Base-by-base conservation (phyloP, 495 filamentous ascomycete species). In the Monascus purpureus region DNA sequence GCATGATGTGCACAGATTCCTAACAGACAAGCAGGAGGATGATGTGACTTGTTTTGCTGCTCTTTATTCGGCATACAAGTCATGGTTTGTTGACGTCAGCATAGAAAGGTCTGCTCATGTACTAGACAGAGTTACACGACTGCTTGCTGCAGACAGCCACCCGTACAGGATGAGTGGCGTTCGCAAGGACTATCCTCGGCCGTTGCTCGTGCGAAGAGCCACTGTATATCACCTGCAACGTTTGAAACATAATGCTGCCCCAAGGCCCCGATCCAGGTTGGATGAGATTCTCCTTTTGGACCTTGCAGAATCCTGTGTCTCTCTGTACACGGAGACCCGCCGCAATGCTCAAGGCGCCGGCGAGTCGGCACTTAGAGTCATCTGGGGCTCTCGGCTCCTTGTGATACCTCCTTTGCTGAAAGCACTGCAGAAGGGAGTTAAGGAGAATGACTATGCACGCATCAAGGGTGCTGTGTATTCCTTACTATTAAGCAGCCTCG, bases 81-180 rank as follows among this genome's bases (percentile, higher is more conserved):
- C 79, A n/a, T 99, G 85, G 83, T 94, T 99, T 45, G 80, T 92
- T 6, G 90, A 99, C 43, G 85, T 96, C 28, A 92, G 92, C 13
- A 92, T 94, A 36, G 90, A 99, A 47, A 66, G 90, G 36, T 93
- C 86, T 6, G 88, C 90, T 4, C 92, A 94, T 49, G 82, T 90
- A 7, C 60, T 99, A 17, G 90, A 99, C 46, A 68, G 92, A 15
- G 73, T 95, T 8, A 72, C 75, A 6, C 70, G 83, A 28, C 70
- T 99, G 8, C 75, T 93, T 35, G 68, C 71, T 33, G 77, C 82
- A 6, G 90, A 99, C 46, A 81, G 82, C 24, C 72, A 79, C 19
- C 80, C 86, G 0, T 99, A 93, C 64, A 95, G 93, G 57, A 80
- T 94, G 45, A 92, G 76, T 45, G 90, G 90, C 1, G 55, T 93